These are phyloP conservation scores for Alliaria petiolata DNA, from an alignment of 345 rosid species.

Conservation along the genomic window DNA sequence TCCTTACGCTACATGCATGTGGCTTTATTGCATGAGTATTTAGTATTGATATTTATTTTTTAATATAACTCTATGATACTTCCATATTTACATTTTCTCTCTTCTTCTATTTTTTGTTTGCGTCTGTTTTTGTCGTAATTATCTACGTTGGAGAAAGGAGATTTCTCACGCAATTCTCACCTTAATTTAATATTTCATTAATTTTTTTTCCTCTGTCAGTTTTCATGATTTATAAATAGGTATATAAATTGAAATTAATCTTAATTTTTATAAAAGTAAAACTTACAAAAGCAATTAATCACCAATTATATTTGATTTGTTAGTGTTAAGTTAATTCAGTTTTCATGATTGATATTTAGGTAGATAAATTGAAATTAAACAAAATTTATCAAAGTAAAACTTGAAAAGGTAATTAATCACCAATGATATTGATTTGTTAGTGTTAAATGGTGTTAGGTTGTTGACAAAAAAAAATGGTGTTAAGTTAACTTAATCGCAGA, in stretches of 20 bases:
- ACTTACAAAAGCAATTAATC: too few relatives aligned
- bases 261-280: neutral
- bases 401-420: too few relatives aligned
- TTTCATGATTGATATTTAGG: too few relatives aligned
- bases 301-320: too few relatives aligned
- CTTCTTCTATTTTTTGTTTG: too few relatives aligned
- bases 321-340: too few relatives aligned
- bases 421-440: neutral
- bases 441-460: neutral
- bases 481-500: neutral
- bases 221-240: neutral
- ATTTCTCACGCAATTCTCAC: constrained; percentile 21
- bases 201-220: neutral
- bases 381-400: too few relatives aligned
- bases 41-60: neutral
- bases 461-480: too few relatives aligned
- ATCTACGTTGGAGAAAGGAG: neutral
- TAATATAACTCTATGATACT: neutral
- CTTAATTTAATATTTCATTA: neutral
- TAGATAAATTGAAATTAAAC: too few relatives aligned
- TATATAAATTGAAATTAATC: neutral
- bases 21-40: constrained; percentile 42
- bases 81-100: neutral
- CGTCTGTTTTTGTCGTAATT: constrained; percentile 3
- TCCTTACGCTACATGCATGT: constrained; percentile 41